Evolutionary conservation across 345 rosid species (phyloP).

Genomic region (Mangifera indica): DNA sequence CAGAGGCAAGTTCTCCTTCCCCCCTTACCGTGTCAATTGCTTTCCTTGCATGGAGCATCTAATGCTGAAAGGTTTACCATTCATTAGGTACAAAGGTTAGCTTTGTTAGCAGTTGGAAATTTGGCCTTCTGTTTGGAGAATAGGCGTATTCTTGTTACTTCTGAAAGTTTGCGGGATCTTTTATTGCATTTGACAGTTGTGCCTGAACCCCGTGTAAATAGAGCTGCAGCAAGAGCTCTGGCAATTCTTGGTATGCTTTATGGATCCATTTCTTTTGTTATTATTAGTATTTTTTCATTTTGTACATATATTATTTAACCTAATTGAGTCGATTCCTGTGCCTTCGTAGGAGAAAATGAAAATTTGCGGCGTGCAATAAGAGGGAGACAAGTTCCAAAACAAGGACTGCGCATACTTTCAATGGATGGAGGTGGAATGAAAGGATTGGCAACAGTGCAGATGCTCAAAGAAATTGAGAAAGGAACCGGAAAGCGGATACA

Average conservation of each 20-base stretch:
- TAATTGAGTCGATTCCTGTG: conserved; percentile 18
- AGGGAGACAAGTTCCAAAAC: conserved; percentile 87
- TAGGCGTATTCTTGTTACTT: conserved; percentile 79
- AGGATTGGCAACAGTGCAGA: conserved; percentile 94
- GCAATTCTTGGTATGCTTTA: conserved; percentile 85
- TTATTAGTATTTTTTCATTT: too few species aligned
- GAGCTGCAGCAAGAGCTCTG: conserved; percentile 97
- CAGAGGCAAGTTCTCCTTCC: conserved; percentile 58
- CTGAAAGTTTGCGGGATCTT: conserved; percentile 94
- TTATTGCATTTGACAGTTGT: conserved; percentile 76
- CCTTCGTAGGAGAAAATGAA: conserved; percentile 87
- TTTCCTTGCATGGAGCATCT: conserved; percentile 20
- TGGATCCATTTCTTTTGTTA: not conserved
- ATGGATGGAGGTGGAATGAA: conserved; percentile 99
- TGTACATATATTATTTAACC: conserved; percentile 6
- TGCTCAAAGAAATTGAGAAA: conserved; percentile 95
- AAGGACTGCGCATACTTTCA: conserved; percentile 92
- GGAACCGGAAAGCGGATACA: conserved; percentile 95
- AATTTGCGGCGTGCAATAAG: conserved; percentile 80
- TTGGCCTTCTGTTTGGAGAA: conserved; percentile 92
- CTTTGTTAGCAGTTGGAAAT: conserved; percentile 91
- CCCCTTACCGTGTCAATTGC: not conserved
- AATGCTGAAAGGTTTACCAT: conserved; percentile 23
- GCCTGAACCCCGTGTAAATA: conserved; percentile 79
- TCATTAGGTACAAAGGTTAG: conserved; percentile 81